Evolutionary conservation across 805 yeast species (phyloP).

Genomic region (Ogataea pignaliae): DNA sequence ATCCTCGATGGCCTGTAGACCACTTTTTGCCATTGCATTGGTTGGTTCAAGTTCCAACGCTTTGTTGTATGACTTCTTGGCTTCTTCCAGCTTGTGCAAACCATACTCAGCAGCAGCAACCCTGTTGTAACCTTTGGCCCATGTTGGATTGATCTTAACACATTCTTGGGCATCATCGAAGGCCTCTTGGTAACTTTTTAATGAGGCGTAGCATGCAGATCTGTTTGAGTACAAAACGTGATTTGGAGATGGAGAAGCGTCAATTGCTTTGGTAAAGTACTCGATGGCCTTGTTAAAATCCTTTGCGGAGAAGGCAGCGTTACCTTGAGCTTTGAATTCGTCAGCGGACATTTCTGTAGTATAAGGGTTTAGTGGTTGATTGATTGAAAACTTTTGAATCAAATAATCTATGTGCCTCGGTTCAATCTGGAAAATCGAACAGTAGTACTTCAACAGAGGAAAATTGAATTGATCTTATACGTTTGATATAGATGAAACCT

Average conservation of each 20-base stretch:
- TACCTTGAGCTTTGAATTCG: slow-evolving; percentile 86
- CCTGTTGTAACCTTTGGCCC: slow-evolving; percentile 96
- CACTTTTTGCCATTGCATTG: slow-evolving; percentile 85
- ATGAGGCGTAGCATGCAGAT: slow-evolving; percentile 85
- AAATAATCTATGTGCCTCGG: too few species aligned
- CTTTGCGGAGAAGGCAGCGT: slow-evolving; percentile 86
- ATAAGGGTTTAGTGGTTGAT: not conserved
- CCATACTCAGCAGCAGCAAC: slow-evolving; percentile 92
- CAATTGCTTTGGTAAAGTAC: slow-evolving; percentile 81
- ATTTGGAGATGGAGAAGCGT: slow-evolving; percentile 73
- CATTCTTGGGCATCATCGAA: slow-evolving; percentile 82
- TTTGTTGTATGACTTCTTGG: slow-evolving; percentile 65
- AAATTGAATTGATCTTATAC: too few species aligned
- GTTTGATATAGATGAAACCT: too few species aligned
- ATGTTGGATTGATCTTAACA: slow-evolving; percentile 70
- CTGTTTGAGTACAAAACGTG: slow-evolving; percentile 93
- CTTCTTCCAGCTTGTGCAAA: slow-evolving; percentile 72
- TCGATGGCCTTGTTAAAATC: slow-evolving; percentile 79
- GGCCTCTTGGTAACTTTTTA: slow-evolving; percentile 69
- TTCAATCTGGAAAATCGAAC: too few species aligned
- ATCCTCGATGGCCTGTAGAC: slow-evolving; percentile 64
- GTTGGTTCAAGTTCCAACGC: slow-evolving; percentile 76
- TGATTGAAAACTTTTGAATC: not conserved
- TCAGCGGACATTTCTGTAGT: slow-evolving; percentile 53
- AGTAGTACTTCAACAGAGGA: too few species aligned